Base-by-base conservation (phyloP, 2,329 filamentous ascomycete species). In the Fusarium concolor region DNA sequence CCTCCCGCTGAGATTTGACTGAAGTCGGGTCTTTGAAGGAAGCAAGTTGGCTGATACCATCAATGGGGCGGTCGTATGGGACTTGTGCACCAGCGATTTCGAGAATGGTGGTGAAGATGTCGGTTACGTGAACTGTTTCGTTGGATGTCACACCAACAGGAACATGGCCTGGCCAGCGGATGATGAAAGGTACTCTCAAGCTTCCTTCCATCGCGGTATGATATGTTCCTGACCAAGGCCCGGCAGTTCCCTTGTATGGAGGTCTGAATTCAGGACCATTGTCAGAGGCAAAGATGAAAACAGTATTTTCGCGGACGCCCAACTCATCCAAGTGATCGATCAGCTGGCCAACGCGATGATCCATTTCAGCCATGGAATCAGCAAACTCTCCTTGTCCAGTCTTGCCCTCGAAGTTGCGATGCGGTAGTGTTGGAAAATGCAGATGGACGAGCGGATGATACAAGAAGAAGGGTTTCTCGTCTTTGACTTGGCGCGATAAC, bases 151-250 rank as follows among this genome's bases (percentile, higher is more conserved):
- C 57, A 0, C 65, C 68, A 12, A 61, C 42, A 0, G 77, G 77
- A 0, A 78, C 76, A 0, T 68, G 51, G 2, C 75, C 74, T 1
- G 76, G 76, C 77, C 77, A 79, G 5, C 75, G 60, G 3, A 79
- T 66, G n/a, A 79, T 79, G 50, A 75, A 78, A 0, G 77, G 77
- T 1, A 79, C 77, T 5, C 77, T 71, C 2, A 79, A 44, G 4
- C 77, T 78, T 1, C 77, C 76, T 31, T 79, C 77, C 77, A 79
- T 79, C 2, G 77, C 76, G 0, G 76, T 79, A 24, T 79, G 76
- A 18, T 78, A 79, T 0, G 77, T 79, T 2, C 77, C 77, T 1
- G 72, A 70, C 77, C 77, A 79, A 0, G 76, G 76, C 0, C 77
- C 77, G 1, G 77, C 77, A 0, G 77, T 79, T 1, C 77, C 77